Evolutionary conservation across 192 early-diverging fungal species (phyloP), one percentile per base, ranked within the genome.

Genomic region (Gryganskiella cystojenkinii): DNA sequence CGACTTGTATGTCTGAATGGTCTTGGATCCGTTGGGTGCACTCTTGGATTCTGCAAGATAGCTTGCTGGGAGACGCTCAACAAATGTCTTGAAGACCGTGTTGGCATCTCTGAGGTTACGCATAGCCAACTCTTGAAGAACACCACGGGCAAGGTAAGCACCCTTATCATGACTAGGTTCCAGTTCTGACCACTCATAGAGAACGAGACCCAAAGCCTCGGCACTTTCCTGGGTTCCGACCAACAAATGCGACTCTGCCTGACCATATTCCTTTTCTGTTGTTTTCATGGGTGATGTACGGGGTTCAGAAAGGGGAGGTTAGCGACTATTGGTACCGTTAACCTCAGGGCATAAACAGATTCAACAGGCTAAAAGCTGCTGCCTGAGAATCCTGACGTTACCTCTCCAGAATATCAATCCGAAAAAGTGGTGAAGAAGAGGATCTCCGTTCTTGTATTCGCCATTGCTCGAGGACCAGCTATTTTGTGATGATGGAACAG

Each of bases 241-340:
- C 44, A 95, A 56, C 46, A 95, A 91, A 80, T 98, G 96, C 59
- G 81, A 72, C 72, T 98, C 96, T 47, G 96, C 95, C 54, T 93
- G 88, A 63, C 82, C 82, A 68, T 92, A 96, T 52, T 87, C 79
- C 42, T 84, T 86, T 49, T 94, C 94, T 88, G 68, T 55, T 54
- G 4, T n/a, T 34, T 4, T 13, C 15, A 30, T 17, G n/a, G n/a
- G n/a, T n/a, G n/a, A n/a, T 17, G 11, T 25, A 4, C 19, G 28
- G 14, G 4, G 24, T 49, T 34, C 30, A 28, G 55, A 54, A 15
- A 52, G 30, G 7, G 24, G 5, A 22, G 2, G 28, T 22, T 20
- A 27, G 20, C n/a, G 67, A 10, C 20, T 34, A n/a, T n/a, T n/a
- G n/a, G n/a, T n/a, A n/a, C n/a, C 33, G 19, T 9, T 37, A 37